Evolutionary conservation across 164 flowering plant species (phyloP), one percentile per base, ranked within the genome.

Genomic region (Saururus chinensis): DNA sequence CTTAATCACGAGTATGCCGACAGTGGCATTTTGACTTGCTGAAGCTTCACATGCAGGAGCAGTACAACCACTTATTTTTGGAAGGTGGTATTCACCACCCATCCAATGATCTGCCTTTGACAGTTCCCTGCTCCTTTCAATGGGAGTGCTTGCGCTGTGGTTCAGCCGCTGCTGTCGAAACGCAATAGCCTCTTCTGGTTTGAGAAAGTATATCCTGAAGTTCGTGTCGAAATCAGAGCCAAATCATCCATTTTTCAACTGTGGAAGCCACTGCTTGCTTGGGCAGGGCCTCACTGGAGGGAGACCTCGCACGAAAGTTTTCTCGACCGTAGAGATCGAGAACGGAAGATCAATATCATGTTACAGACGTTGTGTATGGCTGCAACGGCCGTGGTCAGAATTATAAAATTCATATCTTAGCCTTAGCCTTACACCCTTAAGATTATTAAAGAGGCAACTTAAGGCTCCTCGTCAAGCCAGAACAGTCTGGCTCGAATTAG

Each of bases 281-380:
- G n/a, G n/a, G n/a, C n/a, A n/a, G n/a, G n/a, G n/a, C n/a, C n/a
- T n/a, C n/a, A n/a, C n/a, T n/a, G n/a, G n/a, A n/a, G 55, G 56
- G 40, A 60, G 37, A 69, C 96, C 96, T 59, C 55, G 76, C 57
- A 92, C 69, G 79, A 86, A 89, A 56, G 98, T 87, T 67, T 77
- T 77, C 69, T 66, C 62, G 24, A 92, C 80, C 0, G 89, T 81
- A 63, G 93, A 83, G 42, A 73, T 78, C 30, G 95, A 63, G 77
- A 89, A 89, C 23, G 96, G 86, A 64, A 89, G 91, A 71, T 81
- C 86, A 72, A 76, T 59, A 9, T 80, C 81, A 73, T 92, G 85
- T 70, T 89, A 87, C 64, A 78, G 81, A 13, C 79, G 79, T 56
- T 68, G 79, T 54, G n/a, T n/a, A n/a, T n/a, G n/a, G n/a, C n/a